These are phyloP conservation scores for Tulasnella sp. DNA, from an alignment of 768 basidiomycete genomes.

Conservation along the genomic window DNA sequence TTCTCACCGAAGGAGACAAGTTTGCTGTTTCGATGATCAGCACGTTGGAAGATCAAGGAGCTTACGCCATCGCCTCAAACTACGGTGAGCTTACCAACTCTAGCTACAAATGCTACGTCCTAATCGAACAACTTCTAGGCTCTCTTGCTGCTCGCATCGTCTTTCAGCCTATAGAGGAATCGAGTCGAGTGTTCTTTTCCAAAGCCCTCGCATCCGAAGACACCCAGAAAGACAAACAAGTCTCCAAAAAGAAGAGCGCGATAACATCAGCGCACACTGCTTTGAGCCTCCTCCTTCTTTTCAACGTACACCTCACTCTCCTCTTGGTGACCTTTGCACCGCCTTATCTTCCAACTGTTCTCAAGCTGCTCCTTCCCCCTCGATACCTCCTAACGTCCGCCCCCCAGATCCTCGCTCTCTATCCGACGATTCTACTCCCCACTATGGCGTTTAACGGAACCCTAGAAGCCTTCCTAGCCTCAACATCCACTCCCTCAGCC, in stretches of 20 bases:
- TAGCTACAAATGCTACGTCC: neutral
- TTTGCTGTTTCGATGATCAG: slow-evolving; percentile 81
- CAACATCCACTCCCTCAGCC: slow-evolving; percentile 64
- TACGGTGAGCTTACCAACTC: slow-evolving; percentile 56
- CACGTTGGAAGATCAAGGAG: slow-evolving; percentile 81
- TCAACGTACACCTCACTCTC: slow-evolving; percentile 64
- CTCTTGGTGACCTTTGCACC: slow-evolving; percentile 72
- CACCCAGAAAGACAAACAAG: neutral
- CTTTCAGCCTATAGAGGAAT: slow-evolving; percentile 95
- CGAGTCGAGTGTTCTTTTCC: slow-evolving; percentile 84
- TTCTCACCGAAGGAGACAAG: slow-evolving; percentile 94
- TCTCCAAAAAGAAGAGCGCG: neutral
- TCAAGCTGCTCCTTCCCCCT: slow-evolving; percentile 62
- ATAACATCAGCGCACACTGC: slow-evolving; percentile 33
- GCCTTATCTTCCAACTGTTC: slow-evolving; percentile 64
- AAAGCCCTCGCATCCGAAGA: slow-evolving; percentile 43
- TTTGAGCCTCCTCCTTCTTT: slow-evolving; percentile 48
- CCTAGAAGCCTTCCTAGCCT: slow-evolving; percentile 87
- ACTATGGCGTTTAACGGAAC: slow-evolving; percentile 86
- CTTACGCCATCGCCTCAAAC: slow-evolving; percentile 81
- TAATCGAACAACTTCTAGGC: slow-evolving; percentile 46
- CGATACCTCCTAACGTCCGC: slow-evolving; percentile 67
- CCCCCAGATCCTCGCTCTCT: slow-evolving; percentile 67
- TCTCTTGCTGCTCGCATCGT: slow-evolving; percentile 87
- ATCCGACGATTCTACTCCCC: slow-evolving; percentile 79